These are phyloP conservation scores for Fusarium fracticaudum DNA, from an alignment of 2,329 filamentous ascomycete genomes.

Conservation along the genomic window DNA sequence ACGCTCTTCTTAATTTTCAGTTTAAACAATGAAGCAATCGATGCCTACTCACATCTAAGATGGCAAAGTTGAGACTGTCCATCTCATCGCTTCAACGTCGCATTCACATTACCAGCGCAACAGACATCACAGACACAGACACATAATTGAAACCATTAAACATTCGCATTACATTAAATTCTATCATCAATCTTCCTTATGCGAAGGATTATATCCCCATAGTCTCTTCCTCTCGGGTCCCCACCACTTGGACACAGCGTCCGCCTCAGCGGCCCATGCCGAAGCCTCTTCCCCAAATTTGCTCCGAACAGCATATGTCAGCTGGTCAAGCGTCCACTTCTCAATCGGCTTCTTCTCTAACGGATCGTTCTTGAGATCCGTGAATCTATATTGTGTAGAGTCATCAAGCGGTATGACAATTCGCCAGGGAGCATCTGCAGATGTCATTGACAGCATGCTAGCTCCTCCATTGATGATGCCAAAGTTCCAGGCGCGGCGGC, in stretches of 20 bases:
- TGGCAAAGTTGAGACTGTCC: background rate
- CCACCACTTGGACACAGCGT: conserved; percentile 36
- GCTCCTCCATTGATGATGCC: conserved; percentile 48
- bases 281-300: conserved; percentile 35
- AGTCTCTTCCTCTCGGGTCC: conserved; percentile 36
- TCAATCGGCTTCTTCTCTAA: conserved; percentile 42
- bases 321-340: conserved; percentile 39
- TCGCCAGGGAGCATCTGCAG: conserved; percentile 45
- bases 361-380: conserved; percentile 43
- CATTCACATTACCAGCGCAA: background rate
- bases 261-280: conserved; percentile 43
- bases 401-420: conserved; percentile 47
- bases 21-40: no score
- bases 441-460: conserved; percentile 47
- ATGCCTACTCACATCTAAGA: background rate
- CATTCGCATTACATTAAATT: conserved; percentile 19
- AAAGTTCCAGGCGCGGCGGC: conserved; percentile 48
- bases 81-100: background rate
- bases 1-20: no score
- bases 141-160: conserved; percentile 1
- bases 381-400: conserved; percentile 48
- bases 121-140: background rate
- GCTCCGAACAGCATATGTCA: conserved; percentile 35
- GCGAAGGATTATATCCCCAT: conserved; percentile 34
- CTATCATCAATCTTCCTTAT: conserved; percentile 9